These are phyloP conservation scores for Larix sibirica DNA, from an alignment of 83 land plant genomes.

Conservation along the genomic window DNA sequence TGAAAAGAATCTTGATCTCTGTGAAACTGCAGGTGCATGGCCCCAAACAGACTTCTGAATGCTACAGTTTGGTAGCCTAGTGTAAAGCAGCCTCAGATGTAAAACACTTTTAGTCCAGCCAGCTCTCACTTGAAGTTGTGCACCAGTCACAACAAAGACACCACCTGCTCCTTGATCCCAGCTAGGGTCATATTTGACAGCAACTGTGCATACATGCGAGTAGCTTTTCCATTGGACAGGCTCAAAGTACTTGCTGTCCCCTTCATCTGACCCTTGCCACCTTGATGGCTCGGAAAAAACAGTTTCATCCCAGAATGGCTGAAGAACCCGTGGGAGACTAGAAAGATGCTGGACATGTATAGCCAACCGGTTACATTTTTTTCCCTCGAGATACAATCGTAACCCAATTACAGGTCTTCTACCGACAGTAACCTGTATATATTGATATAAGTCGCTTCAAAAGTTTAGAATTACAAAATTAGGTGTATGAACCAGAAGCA, in stretches of 20 bases:
- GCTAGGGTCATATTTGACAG: conserved; percentile 56
- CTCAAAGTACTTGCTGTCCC: conserved; percentile 55
- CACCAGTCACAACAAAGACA: conserved; percentile 88
- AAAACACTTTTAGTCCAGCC: conserved; percentile 70
- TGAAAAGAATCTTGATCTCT: conserved; percentile 68
- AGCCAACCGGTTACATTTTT: conserved; percentile 75
- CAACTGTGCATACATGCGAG: conserved; percentile 73
- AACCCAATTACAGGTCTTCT: conserved; percentile 78
- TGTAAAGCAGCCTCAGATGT: conserved; percentile 73
- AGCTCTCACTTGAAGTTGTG: conserved; percentile 66
- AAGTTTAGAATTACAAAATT: neutral
- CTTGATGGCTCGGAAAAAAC: conserved; percentile 29
- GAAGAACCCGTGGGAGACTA: conserved; percentile 61
- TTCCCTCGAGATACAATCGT: conserved; percentile 74
- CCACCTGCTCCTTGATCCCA: conserved; percentile 54
- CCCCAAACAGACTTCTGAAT: conserved; percentile 81
- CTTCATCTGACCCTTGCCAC: conserved; percentile 86
- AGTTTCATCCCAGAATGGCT: conserved; percentile 23
- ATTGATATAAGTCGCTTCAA: neutral
- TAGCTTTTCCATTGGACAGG: conserved; percentile 74
- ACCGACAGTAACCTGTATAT: conserved; percentile 55
- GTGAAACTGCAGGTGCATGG: conserved; percentile 51
- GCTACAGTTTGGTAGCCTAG: conserved; percentile 61
- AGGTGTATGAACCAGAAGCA: neutral
- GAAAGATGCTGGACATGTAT: conserved; percentile 87